A percentile compares a stretch with the other conserved stretches of the same genome.
phyloP scores from a whole-genome alignment of 2,329 filamentous ascomycete genomes.

The Paracoccidioides brasiliensis region DNA sequence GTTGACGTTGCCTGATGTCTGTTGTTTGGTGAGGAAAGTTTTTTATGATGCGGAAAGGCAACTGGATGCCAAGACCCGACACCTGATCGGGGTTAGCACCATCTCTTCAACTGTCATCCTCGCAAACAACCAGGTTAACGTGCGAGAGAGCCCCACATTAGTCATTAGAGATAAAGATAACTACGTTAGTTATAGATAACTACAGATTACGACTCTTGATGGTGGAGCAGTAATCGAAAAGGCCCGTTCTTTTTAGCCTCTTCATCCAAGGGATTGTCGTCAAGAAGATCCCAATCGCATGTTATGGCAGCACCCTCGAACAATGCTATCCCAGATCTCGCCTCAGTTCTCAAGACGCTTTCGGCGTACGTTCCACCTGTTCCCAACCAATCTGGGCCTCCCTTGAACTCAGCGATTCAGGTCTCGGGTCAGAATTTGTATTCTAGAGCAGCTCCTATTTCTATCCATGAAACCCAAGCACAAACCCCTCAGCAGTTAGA shows the following conservation, averaged over 20 bases:
- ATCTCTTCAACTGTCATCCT: too few species aligned
- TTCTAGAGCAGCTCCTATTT: not conserved
- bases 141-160: too few species aligned
- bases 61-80: not conserved
- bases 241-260: not conserved
- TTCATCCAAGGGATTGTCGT: not conserved
- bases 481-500: not conserved
- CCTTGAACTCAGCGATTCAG: not conserved
- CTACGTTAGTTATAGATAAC: too few species aligned
- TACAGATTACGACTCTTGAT: not conserved
- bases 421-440: constrained; percentile 3
- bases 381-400: constrained; percentile 1
- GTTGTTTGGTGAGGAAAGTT: not conserved
- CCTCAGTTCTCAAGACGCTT: constrained; percentile 30
- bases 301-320: constrained; percentile 7
- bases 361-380: constrained; percentile 22
- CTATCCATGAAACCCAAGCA: not conserved
- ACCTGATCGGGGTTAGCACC: not conserved
- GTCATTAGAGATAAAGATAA: too few species aligned
- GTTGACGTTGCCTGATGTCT: not conserved
- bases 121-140: too few species aligned
- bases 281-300: not conserved
- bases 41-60: not conserved
- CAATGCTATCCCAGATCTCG: constrained; percentile 24
- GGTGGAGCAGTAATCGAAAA: not conserved